Conservation (phyloP, 164 flowering plant genomes). For the Stephania japonica region DNA sequence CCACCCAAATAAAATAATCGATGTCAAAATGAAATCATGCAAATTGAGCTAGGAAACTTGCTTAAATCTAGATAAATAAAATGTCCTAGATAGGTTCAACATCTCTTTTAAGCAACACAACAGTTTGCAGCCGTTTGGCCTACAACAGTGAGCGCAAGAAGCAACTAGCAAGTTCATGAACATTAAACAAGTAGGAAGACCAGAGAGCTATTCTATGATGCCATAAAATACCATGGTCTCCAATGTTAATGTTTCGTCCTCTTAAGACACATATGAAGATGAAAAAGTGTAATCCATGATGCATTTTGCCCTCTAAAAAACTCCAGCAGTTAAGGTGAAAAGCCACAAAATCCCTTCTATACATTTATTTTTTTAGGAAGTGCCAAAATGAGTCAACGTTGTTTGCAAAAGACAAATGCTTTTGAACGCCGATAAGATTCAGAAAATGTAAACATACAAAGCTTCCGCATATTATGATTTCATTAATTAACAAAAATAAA, state of each 20-base stretch:
- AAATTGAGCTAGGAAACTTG: too few species aligned
- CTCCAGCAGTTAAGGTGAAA: background rate
- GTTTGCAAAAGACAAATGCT: background rate
- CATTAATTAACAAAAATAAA: background rate
- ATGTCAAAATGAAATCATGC: too few species aligned
- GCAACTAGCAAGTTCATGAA: too few species aligned
- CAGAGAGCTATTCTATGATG: background rate
- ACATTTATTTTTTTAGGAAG: background rate
- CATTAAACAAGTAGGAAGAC: background rate
- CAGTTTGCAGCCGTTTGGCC: too few species aligned
- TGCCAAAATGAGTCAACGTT: background rate
- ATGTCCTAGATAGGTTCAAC: too few species aligned
- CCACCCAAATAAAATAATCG: too few species aligned
- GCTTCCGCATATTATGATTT: background rate
- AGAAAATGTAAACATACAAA: background rate
- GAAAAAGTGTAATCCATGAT: background rate
- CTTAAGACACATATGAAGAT: background rate
- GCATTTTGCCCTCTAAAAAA: background rate
- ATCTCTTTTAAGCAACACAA: too few species aligned
- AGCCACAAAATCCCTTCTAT: background rate
- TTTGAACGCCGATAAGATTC: background rate
- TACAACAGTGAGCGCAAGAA: too few species aligned
- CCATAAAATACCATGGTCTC: background rate
- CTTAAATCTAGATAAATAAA: too few species aligned
- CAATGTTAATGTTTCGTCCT: background rate